These are phyloP conservation scores for Oryza nivara DNA, from an alignment of 176 grass and related monocot species.

Conservation along the genomic window DNA sequence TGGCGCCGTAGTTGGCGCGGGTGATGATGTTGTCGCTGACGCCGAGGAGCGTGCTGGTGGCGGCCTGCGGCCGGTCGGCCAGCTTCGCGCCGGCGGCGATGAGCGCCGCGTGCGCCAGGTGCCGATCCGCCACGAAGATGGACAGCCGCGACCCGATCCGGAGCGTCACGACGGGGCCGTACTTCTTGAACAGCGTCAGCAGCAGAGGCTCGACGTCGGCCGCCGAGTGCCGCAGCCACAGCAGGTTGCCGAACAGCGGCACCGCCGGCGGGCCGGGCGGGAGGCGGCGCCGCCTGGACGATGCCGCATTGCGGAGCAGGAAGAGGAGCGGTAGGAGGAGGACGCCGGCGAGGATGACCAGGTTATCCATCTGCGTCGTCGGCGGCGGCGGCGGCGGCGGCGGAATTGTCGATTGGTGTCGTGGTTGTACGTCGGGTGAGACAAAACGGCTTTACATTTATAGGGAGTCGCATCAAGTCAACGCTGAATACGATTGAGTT, in stretches of 20 bases:
- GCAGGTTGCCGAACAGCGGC: conserved; percentile 44
- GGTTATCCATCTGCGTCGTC: not conserved
- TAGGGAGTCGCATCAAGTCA: not conserved
- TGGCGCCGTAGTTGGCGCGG: conserved; percentile 36
- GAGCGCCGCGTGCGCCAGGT: conserved; percentile 47
- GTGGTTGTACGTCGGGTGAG: not conserved
- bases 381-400: too few relatives aligned
- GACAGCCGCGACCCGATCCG: conserved; percentile 22
- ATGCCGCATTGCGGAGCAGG: not conserved
- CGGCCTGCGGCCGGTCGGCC: conserved; percentile 3
- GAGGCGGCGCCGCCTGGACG: not conserved
- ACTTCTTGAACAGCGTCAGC: conserved; percentile 17
- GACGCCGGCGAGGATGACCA: not conserved
- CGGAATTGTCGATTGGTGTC: not conserved
- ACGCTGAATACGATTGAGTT: not conserved
- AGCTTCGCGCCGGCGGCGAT: conserved; percentile 34
- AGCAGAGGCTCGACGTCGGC: conserved; percentile 30
- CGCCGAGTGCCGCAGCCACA: conserved; percentile 28
- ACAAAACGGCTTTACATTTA: not conserved
- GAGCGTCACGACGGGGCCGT: conserved; percentile 45
- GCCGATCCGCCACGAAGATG: conserved; percentile 43
- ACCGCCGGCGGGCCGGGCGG: conserved; percentile 41
- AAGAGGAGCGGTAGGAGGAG: conserved; percentile 16
- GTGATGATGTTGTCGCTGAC: conserved; percentile 32
- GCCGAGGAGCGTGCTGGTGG: not conserved